Percentiles rank a stretch among this genome's conserved stretches.
These are phyloP conservation scores for Sedum album DNA, from an alignment of 164 flowering plant genomes.

Conservation along the genomic window DNA sequence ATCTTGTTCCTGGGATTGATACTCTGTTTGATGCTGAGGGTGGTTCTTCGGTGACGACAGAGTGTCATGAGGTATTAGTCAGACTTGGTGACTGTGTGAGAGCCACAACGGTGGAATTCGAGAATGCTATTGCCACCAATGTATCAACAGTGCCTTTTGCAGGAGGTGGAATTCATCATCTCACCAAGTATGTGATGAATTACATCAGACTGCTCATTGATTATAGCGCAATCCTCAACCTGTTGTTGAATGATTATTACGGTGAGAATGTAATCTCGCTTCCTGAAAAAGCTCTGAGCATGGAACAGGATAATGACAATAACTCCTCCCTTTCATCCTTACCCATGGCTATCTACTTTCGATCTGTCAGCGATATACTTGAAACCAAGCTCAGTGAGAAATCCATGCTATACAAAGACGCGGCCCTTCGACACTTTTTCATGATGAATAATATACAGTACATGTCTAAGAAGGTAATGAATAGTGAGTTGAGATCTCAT, in stretches of 20 bases:
- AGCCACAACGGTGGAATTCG: constrained; percentile 50
- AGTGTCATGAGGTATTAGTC: constrained; percentile 42
- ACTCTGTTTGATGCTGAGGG: constrained; percentile 37
- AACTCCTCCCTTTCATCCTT: constrained; percentile 8
- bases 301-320: constrained; percentile 19
- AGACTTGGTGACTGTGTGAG: constrained; percentile 55
- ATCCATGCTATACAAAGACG: constrained; percentile 45
- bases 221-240: constrained; percentile 43
- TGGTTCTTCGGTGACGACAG: constrained; percentile 37
- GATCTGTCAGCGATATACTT: constrained; percentile 24
- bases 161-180: constrained; percentile 71
- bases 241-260: constrained; percentile 37
- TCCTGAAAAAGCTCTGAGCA: constrained; percentile 18
- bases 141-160: constrained; percentile 46
- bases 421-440: constrained; percentile 43
- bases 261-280: constrained; percentile 16
- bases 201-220: constrained; percentile 49
- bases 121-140: constrained; percentile 50
- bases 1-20: constrained; percentile 60
- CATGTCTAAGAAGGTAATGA: constrained; percentile 71
- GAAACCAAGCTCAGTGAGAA: constrained; percentile 41
- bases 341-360: constrained; percentile 29
- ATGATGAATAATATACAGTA: constrained; percentile 73
- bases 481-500: constrained; percentile 41
- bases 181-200: constrained; percentile 83